These are phyloP conservation scores for Penicillium longicatenatum DNA, from an alignment of 495 filamentous ascomycete genomes.

Conservation along the genomic window DNA sequence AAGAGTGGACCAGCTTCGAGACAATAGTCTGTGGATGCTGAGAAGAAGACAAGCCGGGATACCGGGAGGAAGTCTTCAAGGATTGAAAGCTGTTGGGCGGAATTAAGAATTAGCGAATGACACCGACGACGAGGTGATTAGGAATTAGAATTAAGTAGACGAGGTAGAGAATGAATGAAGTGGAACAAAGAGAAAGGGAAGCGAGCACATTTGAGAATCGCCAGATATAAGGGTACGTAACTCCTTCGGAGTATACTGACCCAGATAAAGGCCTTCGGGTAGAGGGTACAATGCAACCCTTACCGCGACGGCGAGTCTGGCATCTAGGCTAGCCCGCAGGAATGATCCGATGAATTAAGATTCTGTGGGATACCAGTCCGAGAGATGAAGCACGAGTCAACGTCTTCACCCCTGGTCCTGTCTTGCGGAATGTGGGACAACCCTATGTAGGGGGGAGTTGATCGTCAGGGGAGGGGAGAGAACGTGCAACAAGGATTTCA, in stretches of 20 bases:
- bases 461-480: conserved; percentile 44
- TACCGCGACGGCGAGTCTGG: conserved; percentile 65
- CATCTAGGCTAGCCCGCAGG: conserved; percentile 56
- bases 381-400: conserved; percentile 70
- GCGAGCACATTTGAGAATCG: conserved; percentile 28
- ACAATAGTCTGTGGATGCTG: conserved; percentile 41
- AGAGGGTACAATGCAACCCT: conserved; percentile 59
- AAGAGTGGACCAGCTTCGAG: conserved; percentile 46
- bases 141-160: conserved; percentile 16
- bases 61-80: conserved; percentile 43
- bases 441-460: conserved; percentile 48
- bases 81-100: conserved; percentile 46
- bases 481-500: conserved; percentile 31
- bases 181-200: conserved; percentile 18
- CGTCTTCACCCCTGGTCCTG: conserved; percentile 64
- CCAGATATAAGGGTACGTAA: conserved; percentile 20
- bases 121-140: conserved; percentile 18
- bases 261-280: conserved; percentile 50
- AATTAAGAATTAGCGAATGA: conserved; percentile 41
- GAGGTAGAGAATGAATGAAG: conserved; percentile 14
- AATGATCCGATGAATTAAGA: conserved; percentile 47
- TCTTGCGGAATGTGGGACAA: conserved; percentile 58
- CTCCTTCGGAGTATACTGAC: conserved; percentile 44
- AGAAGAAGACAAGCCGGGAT: conserved; percentile 36
- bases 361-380: conserved; percentile 43